Evolutionary conservation across 108 stramenopile species (phyloP), one percentile per base, ranked within the genome.

Genomic region (Discostella stelligeroides): DNA sequence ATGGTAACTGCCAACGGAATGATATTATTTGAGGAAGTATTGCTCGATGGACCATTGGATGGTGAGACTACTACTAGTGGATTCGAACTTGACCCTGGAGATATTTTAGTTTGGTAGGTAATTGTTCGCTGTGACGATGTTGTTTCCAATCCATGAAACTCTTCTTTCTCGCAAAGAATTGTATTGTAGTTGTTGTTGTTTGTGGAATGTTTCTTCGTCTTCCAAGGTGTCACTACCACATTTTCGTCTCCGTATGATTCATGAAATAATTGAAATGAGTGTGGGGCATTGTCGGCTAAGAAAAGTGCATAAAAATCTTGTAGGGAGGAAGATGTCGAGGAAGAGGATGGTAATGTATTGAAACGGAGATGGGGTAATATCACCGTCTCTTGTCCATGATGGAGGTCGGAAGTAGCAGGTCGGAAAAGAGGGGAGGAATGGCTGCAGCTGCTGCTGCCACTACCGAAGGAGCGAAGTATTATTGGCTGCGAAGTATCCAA

Each of bases 211-310:
- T 3, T 34, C 34, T 34, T 34, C 6, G 6, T 34, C 53, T 40
- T 51, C 79, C 79, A 80, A 15, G 69, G 75, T 13, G 73, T 63
- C 20, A 46, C 49, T 3, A 14, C 14, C 6, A 80, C 63, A 14
- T 72, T 25, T 50, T 53, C 75, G 25, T 80, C 79, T 0, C 79
- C 79, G 18, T 80, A 76, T 8, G 49, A 29, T 37, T 76, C 68
- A 25, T 91, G 89, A 60, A 88, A 93, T 9, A 42, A 55, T 11
- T 47, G 48, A 18, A 90, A 77, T 14, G 92, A 84, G 70, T 85
- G 75, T 8, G 77, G 80, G 7, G 92, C 92, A 63, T 88, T 79
- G 53, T 93, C 81, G 5, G 81, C 78, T 4, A 93, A 47, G 60
- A 90, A 93, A 7, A 76, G 34, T 34, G 71, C 51, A 48, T 72